Evolutionary conservation across 2,329 filamentous ascomycete genomes (phyloP), one percentile per base, ranked within the genome.

Genomic region (Phialemoniopsis sp.): DNA sequence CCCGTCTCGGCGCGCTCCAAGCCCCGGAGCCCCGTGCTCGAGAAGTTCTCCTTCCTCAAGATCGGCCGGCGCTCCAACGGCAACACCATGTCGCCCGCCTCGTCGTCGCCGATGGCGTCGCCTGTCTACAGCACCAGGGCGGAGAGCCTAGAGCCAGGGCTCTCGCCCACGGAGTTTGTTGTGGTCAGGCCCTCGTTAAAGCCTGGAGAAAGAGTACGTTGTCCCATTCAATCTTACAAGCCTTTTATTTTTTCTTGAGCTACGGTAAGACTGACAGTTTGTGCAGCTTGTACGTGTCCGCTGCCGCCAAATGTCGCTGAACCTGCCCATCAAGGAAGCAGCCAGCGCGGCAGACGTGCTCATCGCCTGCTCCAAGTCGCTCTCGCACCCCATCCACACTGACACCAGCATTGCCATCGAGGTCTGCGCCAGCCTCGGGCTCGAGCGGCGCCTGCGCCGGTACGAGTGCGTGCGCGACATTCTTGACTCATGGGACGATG

Each of bases 401-500:
- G 66, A 73, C 10, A 76, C 72, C 12, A 85, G 82, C 38, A 73
- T 93, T n/a, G 59, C 96, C 10, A 62, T 89, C 14, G 91, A 97
- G 59, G 79, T 76, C 15, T 96, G 89, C 57, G 67, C 72, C 15
- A 75, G 81, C 33, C 73, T 93, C 1, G 88, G 88, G 21, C 71
- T 97, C 3, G 87, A 94, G 58, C 80, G 91, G 30, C 85, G 87
- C 1, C 65, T 97, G 18, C 84, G 91, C 31, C 82, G 81, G 30
- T 96, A 95, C 57, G 91, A 97, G 64, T 80, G 80, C 45, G 76
- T 97, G 26, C 80, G 88, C 43, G 88, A 95, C 53, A 78, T 95
- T 16, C 78, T 96, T 74, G 94, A 95, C 58, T 94, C 89, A 1
- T 97, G 91, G 91, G 87, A 95, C 44, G 72, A 75, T 32, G 89